phyloP scores from a whole-genome alignment of 73 alveolate species.

The Paramecium pentaurelia region DNA sequence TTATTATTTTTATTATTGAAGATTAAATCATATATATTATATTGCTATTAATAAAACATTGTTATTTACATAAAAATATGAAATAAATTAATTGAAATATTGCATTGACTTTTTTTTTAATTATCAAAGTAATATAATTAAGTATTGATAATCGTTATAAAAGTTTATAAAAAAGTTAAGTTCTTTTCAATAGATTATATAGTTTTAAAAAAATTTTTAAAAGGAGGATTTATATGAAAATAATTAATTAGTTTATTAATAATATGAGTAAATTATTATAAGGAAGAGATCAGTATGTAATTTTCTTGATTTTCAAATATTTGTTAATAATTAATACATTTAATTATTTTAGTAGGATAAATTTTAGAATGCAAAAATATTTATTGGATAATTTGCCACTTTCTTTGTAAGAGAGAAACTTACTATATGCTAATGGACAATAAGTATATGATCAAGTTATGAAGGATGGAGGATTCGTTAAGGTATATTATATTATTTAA shows the following conservation, averaged over 20 bases:
- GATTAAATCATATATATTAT: too few species aligned
- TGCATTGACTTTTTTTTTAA: too few species aligned
- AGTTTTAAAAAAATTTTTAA: too few species aligned
- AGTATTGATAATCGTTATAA: too few species aligned
- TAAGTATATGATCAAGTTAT: neutral
- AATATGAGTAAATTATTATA: neutral
- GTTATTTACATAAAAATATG: too few species aligned
- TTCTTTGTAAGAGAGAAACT: neutral
- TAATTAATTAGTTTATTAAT: neutral
- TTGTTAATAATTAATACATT: neutral
- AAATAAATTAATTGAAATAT: too few species aligned
- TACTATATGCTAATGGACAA: neutral
- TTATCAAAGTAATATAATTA: too few species aligned
- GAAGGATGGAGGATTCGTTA: slow-evolving; percentile 1
- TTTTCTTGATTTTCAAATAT: neutral
- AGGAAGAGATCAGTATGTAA: neutral
- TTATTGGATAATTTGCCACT: neutral
- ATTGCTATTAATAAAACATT: too few species aligned
- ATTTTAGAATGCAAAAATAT: slow-evolving; percentile 1
- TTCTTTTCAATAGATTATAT: too few species aligned
- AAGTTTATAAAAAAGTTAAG: too few species aligned
- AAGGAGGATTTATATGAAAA: too few species aligned
- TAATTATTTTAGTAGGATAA: neutral
- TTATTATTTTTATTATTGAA: too few species aligned
- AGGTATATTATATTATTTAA: neutral